Base-by-base conservation (phyloP, 176 grass and related monocot genomes). In the Rhipidocladum racemiflorum region DNA sequence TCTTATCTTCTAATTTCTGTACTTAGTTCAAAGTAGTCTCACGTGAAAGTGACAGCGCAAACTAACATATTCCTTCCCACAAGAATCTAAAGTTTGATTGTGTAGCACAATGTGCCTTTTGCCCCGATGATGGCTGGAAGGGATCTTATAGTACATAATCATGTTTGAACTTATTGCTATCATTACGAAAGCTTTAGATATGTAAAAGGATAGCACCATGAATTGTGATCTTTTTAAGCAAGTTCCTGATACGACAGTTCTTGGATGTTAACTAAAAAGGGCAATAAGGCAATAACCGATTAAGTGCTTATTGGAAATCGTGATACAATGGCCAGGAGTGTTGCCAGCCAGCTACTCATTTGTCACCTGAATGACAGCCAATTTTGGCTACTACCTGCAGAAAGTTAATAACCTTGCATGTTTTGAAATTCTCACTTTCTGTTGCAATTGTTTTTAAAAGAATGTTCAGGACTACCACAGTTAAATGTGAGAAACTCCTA, bases 111-210 rank as follows among this genome's bases (percentile, higher is more conserved):
- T 73, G 21, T 86, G 34, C 13, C 30, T 11, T 79, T 69, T 80
- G 36, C 76, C 45, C 36, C 29, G 32, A 75, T 54, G 60, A 75
- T 54, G 60, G 49, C 56, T 25, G 21, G 29, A 74, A 83, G 56
- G 23, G 11, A 61, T 76, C 78, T 38, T 61, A n/a, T 17, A 62
- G 60, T 73, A 61, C 16, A 32, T 18, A 49, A 45, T 53, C 20
- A 7, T 74, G 59, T 68, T 73, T 55, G 59, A 53, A 85, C 42
- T 43, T 64, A 38, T 59, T 86, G 42, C 66, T 24, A 68, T 68
- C 63, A 80, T 48, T 42, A 27, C 21, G 14, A 81, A 17, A 68
- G 27, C 4, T 68, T 40, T 56, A 48, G 59, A 20, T 81, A 55
- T 64, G 25, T 65, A 50, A 79, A 79, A 50, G 3, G 18, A 50